These are phyloP conservation scores for Fusarium agapanthi DNA, from an alignment of 2,329 filamentous ascomycete genomes.

Conservation along the genomic window DNA sequence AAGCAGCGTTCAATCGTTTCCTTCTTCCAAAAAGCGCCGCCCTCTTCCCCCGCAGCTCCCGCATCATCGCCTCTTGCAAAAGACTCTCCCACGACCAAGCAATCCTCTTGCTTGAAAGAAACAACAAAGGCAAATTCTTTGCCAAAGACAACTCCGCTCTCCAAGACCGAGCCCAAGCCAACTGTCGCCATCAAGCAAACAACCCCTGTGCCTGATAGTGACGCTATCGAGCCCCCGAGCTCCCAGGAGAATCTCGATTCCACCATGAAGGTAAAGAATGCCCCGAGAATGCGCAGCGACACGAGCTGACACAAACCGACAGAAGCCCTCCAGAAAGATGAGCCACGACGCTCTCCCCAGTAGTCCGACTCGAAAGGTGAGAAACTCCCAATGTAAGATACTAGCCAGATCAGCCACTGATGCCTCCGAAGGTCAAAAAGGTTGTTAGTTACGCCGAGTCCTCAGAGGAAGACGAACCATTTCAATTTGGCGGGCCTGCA, in stretches of 20 bases:
- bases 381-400: background rate
- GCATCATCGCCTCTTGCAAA: constrained; percentile 46
- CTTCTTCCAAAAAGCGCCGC: constrained; percentile 56
- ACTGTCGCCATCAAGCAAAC: constrained; percentile 49
- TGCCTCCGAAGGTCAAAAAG: constrained; percentile 57
- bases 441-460: constrained; percentile 85
- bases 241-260: constrained; percentile 71
- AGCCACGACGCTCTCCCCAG: constrained; percentile 49
- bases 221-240: constrained; percentile 72
- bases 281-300: constrained; percentile 4
- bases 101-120: constrained; percentile 51
- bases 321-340: constrained; percentile 50
- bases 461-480: constrained; percentile 80
- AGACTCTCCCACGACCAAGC: constrained; percentile 45
- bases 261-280: constrained; percentile 28
- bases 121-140: constrained; percentile 53
- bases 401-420: background rate
- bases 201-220: constrained; percentile 84
- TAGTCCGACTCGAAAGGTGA: constrained; percentile 84
- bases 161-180: constrained; percentile 41
- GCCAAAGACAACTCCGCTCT: constrained; percentile 56
- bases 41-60: constrained; percentile 45
- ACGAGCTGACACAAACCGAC: constrained; percentile 49
- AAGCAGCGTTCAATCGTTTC: constrained; percentile 56
- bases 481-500: constrained; percentile 56